These are phyloP conservation scores for Bruguiera gymnorhiza DNA, from an alignment of 345 rosid genomes.

Conservation along the genomic window DNA sequence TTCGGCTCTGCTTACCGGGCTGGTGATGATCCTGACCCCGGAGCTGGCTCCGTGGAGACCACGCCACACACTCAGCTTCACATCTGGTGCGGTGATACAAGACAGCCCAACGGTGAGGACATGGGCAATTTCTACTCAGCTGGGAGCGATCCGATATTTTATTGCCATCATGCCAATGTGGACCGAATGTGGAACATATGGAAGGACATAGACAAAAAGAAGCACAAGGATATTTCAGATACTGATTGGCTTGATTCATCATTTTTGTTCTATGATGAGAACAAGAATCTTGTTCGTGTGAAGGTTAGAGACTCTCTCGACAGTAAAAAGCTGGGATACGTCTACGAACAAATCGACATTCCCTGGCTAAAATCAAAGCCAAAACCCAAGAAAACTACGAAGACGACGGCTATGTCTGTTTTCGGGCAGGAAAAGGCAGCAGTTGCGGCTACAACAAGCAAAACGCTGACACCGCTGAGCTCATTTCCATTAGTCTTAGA, in stretches of 20 bases:
- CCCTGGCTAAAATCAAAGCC: conserved; percentile 23
- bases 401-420: not conserved
- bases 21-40: not conserved
- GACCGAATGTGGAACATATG: conserved; percentile 29
- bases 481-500: conserved; percentile 12
- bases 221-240: conserved; percentile 8
- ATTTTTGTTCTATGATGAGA: conserved; percentile 25
- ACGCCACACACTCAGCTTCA: conserved; percentile 22
- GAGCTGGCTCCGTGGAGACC: conserved; percentile 5
- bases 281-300: conserved; percentile 4
- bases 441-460: not conserved
- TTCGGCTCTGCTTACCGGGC: conserved; percentile 15
- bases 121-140: conserved; percentile 30
- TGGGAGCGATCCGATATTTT: conserved; percentile 22
- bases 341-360: conserved; percentile 6
- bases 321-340: conserved; percentile 21
- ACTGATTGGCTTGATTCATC: conserved; percentile 11
- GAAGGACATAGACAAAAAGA: conserved; percentile 1
- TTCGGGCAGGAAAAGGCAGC: no score
- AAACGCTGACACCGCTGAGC: not conserved
- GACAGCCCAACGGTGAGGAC: conserved; percentile 14
- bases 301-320: conserved; percentile 12
- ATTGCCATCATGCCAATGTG: conserved; percentile 18
- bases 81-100: conserved; percentile 11
- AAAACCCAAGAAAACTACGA: not conserved